These are phyloP conservation scores for maize (Zea mays) DNA, from an alignment of 176 grass and related monocot species.

Conservation along the genomic window Zm-B73-REFERENCE-NAM-5.0 NC_050098.1:4512001-4512500, in stretches of 20 bases:
- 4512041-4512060: conserved; percentile 84
- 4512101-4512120: conserved; percentile 97
- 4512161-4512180: conserved; percentile 22
- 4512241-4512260: not conserved
- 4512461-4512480: not conserved
- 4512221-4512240: not conserved
- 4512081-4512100: conserved; percentile 85
- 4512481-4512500: not conserved
- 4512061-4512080: conserved; percentile 96
- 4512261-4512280: not conserved
- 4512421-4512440: not conserved
- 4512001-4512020: conserved; percentile 93
- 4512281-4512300: not conserved
- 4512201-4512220: conserved; percentile 1
- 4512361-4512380: conserved; percentile 2
- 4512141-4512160: conserved; percentile 83
- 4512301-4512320: not conserved
- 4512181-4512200: conserved; percentile 3
- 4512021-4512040: conserved; percentile 83
- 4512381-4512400: not conserved
- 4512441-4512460: not conserved
- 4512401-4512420: not conserved
- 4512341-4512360: not conserved
- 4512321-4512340: not conserved
- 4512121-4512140: conserved; percentile 84